Percentiles rank a stretch among this genome's conserved stretches.
phyloP scores from a whole-genome alignment of 106 monocot species.

The Dioscorea zingiberensis region DNA sequence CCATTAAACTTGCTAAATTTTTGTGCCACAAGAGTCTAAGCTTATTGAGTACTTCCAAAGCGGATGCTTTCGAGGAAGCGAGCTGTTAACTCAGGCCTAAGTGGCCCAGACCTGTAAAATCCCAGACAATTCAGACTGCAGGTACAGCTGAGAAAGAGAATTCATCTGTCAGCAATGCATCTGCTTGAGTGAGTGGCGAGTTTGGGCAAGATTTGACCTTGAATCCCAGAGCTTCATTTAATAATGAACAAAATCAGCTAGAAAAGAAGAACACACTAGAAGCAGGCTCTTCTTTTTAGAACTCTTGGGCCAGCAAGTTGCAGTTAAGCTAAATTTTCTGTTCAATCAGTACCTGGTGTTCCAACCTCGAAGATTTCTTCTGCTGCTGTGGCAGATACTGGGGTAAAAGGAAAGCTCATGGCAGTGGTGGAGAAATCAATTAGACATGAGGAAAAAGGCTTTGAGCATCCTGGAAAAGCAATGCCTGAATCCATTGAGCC shows the following conservation, averaged over 20 bases:
- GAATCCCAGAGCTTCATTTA: constrained; percentile 14
- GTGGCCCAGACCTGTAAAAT: constrained; percentile 35
- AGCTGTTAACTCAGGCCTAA: constrained; percentile 27
- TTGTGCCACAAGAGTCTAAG: constrained; percentile 60
- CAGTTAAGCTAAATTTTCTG: constrained; percentile 9
- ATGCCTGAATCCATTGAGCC: constrained; percentile 44
- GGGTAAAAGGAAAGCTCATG: constrained; percentile 25
- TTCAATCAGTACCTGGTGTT: constrained; percentile 10
- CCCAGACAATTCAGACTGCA: constrained; percentile 26
- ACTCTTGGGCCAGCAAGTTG: constrained; percentile 8
- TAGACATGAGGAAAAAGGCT: constrained; percentile 19
- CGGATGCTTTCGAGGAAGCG: constrained; percentile 38
- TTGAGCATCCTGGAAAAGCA: constrained; percentile 23
- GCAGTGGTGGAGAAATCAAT: constrained; percentile 23
- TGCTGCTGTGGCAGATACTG: constrained; percentile 4
- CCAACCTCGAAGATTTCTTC: constrained; percentile 29
- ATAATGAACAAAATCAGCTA: constrained; percentile 17
- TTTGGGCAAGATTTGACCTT: constrained; percentile 12
- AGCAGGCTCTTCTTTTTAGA: constrained; percentile 15
- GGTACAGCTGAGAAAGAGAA: constrained; percentile 29
- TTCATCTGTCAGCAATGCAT: constrained; percentile 4
- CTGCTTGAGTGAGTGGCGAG: constrained; percentile 19
- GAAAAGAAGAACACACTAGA: constrained; percentile 23
- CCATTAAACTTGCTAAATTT: constrained; percentile 46
- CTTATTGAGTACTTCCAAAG: constrained; percentile 36